Evolutionary conservation across 2,329 filamentous ascomycete genomes (phyloP).

Genomic region (Seiridium cupressi): DNA sequence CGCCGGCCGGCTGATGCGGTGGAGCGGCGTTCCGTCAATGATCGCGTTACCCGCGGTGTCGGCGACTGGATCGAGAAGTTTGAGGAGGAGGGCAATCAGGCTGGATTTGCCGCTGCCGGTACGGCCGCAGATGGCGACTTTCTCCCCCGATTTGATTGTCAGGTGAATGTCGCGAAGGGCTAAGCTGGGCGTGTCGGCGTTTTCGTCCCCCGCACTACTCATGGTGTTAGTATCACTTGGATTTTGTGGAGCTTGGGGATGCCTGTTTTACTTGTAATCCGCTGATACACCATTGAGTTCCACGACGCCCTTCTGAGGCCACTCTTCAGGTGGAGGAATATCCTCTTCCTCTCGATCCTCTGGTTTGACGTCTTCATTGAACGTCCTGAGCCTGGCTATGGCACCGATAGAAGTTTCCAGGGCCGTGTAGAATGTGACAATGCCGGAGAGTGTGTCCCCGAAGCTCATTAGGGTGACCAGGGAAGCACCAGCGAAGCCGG

Average conservation of each 20-base stretch:
- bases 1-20: slow-evolving; percentile 26
- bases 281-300: slow-evolving; percentile 23
- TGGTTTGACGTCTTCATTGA: slow-evolving; percentile 18
- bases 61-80: slow-evolving; percentile 32
- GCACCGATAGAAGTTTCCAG: slow-evolving; percentile 12
- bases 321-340: slow-evolving; percentile 21
- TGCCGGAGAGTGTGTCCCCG: slow-evolving; percentile 21
- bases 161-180: slow-evolving; percentile 28
- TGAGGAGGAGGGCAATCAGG: slow-evolving; percentile 37
- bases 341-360: slow-evolving; percentile 22
- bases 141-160: slow-evolving; percentile 25
- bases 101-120: slow-evolving; percentile 39
- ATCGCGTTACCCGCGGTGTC: slow-evolving; percentile 20
- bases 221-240: not conserved
- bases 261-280: slow-evolving; percentile 15
- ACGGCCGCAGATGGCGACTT: slow-evolving; percentile 30
- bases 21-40: slow-evolving; percentile 26
- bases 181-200: slow-evolving; percentile 14
- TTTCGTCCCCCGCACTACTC: not conserved
- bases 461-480: slow-evolving; percentile 31
- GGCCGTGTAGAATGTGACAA: slow-evolving; percentile 22
- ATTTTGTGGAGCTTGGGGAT: not conserved
- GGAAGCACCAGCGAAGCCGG: slow-evolving; percentile 24
- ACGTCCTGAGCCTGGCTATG: slow-evolving; percentile 25
- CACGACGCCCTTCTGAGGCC: slow-evolving; percentile 25